A percentile compares a stretch with the other conserved stretches of the same genome.
phyloP scores from a whole-genome alignment of 192 early-diverging fungal genomes.

The Backusella psychrophila region DNA sequence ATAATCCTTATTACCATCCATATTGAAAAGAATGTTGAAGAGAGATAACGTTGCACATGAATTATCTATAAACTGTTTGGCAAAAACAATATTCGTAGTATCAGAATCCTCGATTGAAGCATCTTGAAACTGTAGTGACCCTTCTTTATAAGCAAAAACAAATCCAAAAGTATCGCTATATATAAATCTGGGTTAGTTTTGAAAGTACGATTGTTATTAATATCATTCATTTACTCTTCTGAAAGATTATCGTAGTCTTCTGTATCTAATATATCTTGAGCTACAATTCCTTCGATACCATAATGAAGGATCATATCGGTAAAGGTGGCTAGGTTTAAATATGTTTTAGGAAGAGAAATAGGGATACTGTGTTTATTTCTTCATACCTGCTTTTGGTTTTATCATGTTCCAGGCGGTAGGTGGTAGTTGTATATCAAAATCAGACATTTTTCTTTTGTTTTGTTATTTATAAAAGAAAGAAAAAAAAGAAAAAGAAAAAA shows the following conservation, averaged over 20 bases:
- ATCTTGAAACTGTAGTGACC: not conserved
- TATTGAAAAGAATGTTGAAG: not conserved
- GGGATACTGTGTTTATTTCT: not conserved
- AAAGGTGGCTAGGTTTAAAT: not conserved
- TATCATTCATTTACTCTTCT: not conserved
- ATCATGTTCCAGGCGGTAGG: not conserved
- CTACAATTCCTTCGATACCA: not conserved
- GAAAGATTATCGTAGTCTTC: not conserved
- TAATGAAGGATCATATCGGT: not conserved
- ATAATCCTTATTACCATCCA: not conserved
- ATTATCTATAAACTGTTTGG: not conserved
- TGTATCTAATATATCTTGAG: not conserved
- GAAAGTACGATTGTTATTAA: not conserved
- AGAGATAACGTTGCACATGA: not conserved
- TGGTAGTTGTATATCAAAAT: not conserved
- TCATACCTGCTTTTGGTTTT: not conserved
- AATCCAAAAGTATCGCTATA: not conserved
- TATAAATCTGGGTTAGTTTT: not conserved
- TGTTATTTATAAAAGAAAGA: not conserved
- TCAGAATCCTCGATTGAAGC: not conserved
- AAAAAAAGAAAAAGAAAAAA: not conserved
- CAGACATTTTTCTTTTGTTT: not conserved
- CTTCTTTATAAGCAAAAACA: not conserved
- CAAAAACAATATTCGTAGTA: not conserved
- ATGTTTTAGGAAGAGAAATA: not conserved